Evolutionary conservation across 257 asterid species (phyloP).

Genomic region (Verbascum thapsus): DNA sequence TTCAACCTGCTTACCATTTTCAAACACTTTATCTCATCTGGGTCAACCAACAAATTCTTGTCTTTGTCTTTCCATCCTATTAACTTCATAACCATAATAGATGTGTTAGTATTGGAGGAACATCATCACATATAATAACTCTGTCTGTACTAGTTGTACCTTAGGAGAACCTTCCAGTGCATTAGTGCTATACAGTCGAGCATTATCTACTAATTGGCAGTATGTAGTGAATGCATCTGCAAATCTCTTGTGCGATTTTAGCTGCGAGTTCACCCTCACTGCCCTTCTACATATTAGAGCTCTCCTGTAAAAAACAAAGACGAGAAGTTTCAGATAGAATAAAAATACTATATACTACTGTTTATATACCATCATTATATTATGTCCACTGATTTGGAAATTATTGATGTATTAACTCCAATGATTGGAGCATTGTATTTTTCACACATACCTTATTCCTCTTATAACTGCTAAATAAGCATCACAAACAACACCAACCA

Average conservation of each 20-base stretch:
- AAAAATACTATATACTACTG: not conserved
- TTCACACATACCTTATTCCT: constrained; percentile 63
- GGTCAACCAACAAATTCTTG: constrained; percentile 63
- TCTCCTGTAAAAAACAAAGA: constrained; percentile 48
- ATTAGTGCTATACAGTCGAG: constrained; percentile 66
- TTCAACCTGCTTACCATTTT: constrained; percentile 49
- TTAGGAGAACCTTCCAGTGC: constrained; percentile 76
- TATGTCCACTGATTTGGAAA: too few relatives aligned
- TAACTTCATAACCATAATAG: constrained; percentile 38
- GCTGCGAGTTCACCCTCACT: constrained; percentile 74
- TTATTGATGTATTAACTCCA: too few relatives aligned
- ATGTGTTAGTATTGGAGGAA: constrained; percentile 32
- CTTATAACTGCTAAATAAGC: constrained; percentile 59
- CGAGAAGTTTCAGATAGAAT: too few relatives aligned
- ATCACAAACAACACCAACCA: constrained; percentile 64
- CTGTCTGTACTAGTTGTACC: constrained; percentile 36
- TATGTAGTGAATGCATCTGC: constrained; percentile 66
- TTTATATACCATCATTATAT: too few relatives aligned
- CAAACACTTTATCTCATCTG: constrained; percentile 55
- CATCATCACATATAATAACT: too few relatives aligned
- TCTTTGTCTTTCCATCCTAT: constrained; percentile 74
- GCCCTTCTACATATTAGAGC: constrained; percentile 79
- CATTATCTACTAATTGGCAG: constrained; percentile 69
- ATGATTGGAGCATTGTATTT: too few relatives aligned
- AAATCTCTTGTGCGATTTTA: constrained; percentile 72